Evolutionary conservation across 306 rosid species (phyloP).

Genomic region (Fragaria ananassa): DNA sequence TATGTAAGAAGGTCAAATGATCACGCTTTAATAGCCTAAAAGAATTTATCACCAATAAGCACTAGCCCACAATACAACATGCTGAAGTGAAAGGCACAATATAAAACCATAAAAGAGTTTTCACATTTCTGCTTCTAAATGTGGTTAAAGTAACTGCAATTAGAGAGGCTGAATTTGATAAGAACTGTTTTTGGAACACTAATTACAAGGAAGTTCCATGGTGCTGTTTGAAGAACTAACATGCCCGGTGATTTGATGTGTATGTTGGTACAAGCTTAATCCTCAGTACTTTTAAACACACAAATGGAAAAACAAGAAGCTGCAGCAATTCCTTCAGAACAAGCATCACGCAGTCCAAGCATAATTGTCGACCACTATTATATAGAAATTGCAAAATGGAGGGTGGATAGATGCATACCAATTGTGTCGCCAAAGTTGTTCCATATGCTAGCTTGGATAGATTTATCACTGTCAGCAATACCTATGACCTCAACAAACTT

Average conservation of each 20-base stretch:
- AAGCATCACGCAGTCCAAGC: background rate
- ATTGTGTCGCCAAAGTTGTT: conserved; percentile 73
- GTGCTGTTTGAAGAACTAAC: background rate
- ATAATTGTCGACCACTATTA: background rate
- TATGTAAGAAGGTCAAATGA: background rate
- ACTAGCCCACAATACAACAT: background rate
- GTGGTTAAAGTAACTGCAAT: background rate
- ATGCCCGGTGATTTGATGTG: background rate
- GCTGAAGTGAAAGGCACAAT: background rate
- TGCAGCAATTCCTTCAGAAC: background rate
- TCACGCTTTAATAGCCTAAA: background rate
- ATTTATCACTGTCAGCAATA: conserved; percentile 65
- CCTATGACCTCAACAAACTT: conserved; percentile 85
- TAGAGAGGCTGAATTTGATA: background rate
- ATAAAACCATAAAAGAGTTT: background rate
- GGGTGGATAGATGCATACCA: conserved; percentile 39
- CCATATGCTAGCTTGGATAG: conserved; percentile 73
- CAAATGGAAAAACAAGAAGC: background rate
- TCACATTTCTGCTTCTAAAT: background rate
- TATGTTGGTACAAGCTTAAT: background rate
- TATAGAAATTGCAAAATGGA: background rate
- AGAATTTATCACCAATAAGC: background rate
- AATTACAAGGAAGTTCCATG: background rate
- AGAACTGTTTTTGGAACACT: background rate
- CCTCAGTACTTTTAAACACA: background rate